Evolutionary conservation across 2,329 filamentous ascomycete species (phyloP).

Genomic region (Xenoacremonium recifei): DNA sequence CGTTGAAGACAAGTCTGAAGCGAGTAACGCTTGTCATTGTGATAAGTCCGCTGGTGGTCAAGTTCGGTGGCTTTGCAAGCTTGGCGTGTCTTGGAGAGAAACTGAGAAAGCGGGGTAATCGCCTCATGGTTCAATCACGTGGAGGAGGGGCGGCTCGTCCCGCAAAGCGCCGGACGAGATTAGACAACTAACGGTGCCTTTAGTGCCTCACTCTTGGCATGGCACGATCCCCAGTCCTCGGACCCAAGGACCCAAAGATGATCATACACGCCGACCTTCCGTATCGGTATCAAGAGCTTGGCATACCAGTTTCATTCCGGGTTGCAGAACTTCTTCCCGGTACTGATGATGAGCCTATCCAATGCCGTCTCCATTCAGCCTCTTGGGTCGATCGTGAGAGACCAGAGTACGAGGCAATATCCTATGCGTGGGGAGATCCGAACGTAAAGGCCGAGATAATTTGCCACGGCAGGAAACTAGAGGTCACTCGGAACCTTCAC

Average conservation of each 20-base stretch:
- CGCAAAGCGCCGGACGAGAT: too few species aligned
- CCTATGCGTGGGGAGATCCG: constrained; percentile 4
- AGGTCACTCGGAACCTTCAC: constrained; percentile 6
- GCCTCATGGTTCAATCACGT: too few species aligned
- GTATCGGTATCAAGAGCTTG: not conserved
- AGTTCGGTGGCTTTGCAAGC: too few species aligned
- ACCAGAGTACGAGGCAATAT: constrained; percentile 5
- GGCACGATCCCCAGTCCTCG: too few species aligned
- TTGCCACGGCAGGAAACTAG: constrained; percentile 1
- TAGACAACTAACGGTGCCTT: too few species aligned
- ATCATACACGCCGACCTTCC: not conserved
- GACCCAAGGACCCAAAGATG: too few species aligned
- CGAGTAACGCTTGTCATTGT: constrained; percentile 16
- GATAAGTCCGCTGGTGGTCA: too few species aligned
- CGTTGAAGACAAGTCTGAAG: constrained; percentile 50
- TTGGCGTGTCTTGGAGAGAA: too few species aligned
- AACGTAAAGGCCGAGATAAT: not conserved
- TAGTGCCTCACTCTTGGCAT: too few species aligned
- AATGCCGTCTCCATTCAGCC: constrained; percentile 4
- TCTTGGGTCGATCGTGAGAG: not conserved
- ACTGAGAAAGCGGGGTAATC: too few species aligned
- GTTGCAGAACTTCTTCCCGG: constrained; percentile 6
- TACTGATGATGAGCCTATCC: constrained; percentile 1
- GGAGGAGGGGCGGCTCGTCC: too few species aligned
- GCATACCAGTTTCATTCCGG: constrained; percentile 1